Base-by-base conservation (phyloP, 2,329 filamentous ascomycete genomes). In the Aspergillus phoenicis region DNA sequence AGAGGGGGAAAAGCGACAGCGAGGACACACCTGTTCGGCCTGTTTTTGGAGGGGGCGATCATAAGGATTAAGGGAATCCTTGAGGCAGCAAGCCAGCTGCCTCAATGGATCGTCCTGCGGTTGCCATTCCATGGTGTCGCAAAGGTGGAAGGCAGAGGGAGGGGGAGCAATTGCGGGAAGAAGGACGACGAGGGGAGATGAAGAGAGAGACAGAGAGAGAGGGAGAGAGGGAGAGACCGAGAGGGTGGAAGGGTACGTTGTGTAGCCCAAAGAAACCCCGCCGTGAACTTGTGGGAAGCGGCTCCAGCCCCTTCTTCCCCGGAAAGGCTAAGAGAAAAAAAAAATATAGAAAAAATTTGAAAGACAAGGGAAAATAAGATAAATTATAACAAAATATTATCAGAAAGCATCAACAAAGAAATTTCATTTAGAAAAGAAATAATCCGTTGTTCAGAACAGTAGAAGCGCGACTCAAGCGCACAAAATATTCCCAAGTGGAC, bases 51-150 rank as follows among this genome's bases (percentile, higher is more conserved):
- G 88, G 70, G 79, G 83, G 75, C 88, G 88, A 78, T 97, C 87
- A 75, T 91, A 89, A 68, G 89, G 90, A 76, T 91, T 96, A 71
- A 98, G 84, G 48, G 95, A 97, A 81, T 98, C 93, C 80, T 89
- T 91, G 73, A 99, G 86, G 79, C 89, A 97, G 73, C 89, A 86
- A 68, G 92, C 90, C 67, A 99, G 87, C 85, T 97, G 93, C 83
- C 85, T 86, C 83, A 99, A 84, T 77, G 90, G 92, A 83, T 93
- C 91, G 72, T 89, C 87, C 73, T 91, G 84, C 64, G 95, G 95
- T 82, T 96, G 91, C 95, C 95, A 99, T 78, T 89, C 87, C 93
- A 97, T 97, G 54, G 53, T 68, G 56, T 36, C 55, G 57, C 51
- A 43, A 57, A 24, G 17, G 39, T 22, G 43, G 56, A 49, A 17